Conservation (phyloP, 2,329 filamentous ascomycete genomes). For the Phyllosticta citribraziliensis region DNA sequence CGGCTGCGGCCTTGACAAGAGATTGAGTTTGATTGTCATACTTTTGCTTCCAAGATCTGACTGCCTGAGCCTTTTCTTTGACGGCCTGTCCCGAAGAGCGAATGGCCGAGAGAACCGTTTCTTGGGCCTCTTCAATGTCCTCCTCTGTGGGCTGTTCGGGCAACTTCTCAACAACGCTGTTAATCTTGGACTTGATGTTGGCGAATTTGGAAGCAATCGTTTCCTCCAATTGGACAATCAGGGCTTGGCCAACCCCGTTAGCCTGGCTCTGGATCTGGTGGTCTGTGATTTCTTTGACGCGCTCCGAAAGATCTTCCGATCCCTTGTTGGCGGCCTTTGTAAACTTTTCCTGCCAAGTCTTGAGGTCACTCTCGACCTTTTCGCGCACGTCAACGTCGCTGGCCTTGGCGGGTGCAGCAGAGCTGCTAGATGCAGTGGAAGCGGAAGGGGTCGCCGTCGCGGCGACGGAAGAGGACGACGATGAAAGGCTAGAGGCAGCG, state of each 20-base stretch:
- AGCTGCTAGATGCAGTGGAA: slow-evolving; percentile 18
- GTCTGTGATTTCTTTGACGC: slow-evolving; percentile 61
- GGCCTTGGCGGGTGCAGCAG: slow-evolving; percentile 12
- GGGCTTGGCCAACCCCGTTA: slow-evolving; percentile 53
- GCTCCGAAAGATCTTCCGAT: slow-evolving; percentile 53
- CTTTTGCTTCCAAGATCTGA: slow-evolving; percentile 65
- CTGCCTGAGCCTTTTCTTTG: slow-evolving; percentile 64
- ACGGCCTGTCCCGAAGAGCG: slow-evolving; percentile 61
- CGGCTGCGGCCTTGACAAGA: slow-evolving; percentile 62
- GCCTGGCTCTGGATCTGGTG: slow-evolving; percentile 58
- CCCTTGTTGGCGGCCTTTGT: slow-evolving; percentile 77
- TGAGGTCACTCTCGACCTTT: slow-evolving; percentile 66
- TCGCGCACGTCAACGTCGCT: slow-evolving; percentile 44
- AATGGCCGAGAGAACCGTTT: slow-evolving; percentile 46
- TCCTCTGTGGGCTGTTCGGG: slow-evolving; percentile 47
- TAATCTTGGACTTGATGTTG: slow-evolving; percentile 57
- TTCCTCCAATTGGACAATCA: slow-evolving; percentile 59
- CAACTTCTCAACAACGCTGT: slow-evolving; percentile 43
- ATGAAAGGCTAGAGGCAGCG: slow-evolving; percentile 10
- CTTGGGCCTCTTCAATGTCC: slow-evolving; percentile 42
- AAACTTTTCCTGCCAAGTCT: slow-evolving; percentile 82
- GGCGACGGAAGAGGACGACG: slow-evolving; percentile 11
- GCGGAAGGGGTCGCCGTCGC: slow-evolving; percentile 16
- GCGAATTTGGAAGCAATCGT: slow-evolving; percentile 55
- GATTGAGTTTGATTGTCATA: slow-evolving; percentile 61